Evolutionary conservation across 495 filamentous ascomycete genomes (phyloP), one percentile per base, ranked within the genome.

Genomic region (Clohesyomyces aquaticus): DNA sequence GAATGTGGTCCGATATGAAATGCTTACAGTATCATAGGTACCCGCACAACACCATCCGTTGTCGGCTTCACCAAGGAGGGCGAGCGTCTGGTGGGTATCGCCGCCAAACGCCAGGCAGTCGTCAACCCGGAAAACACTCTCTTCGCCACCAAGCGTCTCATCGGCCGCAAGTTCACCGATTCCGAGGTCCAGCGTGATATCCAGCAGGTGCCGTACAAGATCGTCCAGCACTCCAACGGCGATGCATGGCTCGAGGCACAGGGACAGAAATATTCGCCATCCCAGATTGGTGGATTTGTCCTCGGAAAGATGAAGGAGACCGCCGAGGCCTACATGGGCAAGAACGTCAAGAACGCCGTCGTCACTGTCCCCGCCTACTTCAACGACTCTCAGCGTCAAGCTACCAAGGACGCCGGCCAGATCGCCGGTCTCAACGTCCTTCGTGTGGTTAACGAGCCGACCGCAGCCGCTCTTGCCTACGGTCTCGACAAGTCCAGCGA

Each of bases 51-150:
- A 35, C 94, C 94, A 41, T 98, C 94, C 18, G 93, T 96, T 29
- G 93, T 98, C 67, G 94, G 91, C 71, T 98, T 98, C 79, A 89
- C 94, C 46, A 87, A 96, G 80, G 92, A 96, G 78, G 95, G 95
- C 61, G 94, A 98, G 84, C 90, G 95, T 65, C 80, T 98, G 60
- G 94, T 98, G 67, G 94, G 94, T 89, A 91, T 98, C 69, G 91
- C 94, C 51, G 94, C 94, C 66, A 98, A 98, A 86, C 93, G 94
- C 74, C 94, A 98, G 79, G 94, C 94, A 51, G 95, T 98, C 70
- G 95, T 98, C 70, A 98, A 98, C 83, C 94, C 94, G 2, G 94
- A 98, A 78, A 98, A 98, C 81, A 98, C 94, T 50, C 87, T 98
- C 51, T 98, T 98, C 76, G 94, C 94, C 78, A 98, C 94, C 63